Conservation (phyloP, 163 green algal genomes). For the Scenedesmus sp. region DNA sequence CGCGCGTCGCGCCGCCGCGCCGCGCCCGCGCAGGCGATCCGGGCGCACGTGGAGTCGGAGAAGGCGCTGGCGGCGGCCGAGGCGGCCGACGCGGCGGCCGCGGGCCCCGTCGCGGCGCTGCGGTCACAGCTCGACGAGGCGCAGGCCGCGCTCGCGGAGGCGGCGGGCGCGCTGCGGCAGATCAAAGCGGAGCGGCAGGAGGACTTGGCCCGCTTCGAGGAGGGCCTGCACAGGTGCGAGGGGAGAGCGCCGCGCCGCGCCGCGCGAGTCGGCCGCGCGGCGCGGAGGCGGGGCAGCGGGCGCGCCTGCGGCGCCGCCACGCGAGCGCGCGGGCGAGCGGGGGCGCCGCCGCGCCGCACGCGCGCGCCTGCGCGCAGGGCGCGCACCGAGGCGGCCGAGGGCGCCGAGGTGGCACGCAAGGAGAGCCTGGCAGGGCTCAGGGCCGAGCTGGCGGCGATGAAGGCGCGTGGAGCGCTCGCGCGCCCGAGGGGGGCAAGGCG, state of each 20-base stretch:
- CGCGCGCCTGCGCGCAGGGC: slow-evolving; percentile 27
- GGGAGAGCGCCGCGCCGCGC: no score
- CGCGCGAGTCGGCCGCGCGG: no score
- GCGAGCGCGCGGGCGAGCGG: no score
- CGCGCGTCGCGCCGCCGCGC: no score
- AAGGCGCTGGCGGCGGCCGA: neutral
- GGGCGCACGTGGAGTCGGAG: slow-evolving; percentile 12
- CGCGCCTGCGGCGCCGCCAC: no score
- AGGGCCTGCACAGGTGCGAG: slow-evolving; percentile 20
- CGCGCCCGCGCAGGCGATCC: slow-evolving; percentile 42
- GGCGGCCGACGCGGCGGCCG: neutral
- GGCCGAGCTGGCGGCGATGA: slow-evolving; percentile 27
- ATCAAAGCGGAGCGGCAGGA: slow-evolving; percentile 9
- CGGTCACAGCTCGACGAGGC: slow-evolving; percentile 1
- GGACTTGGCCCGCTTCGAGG: slow-evolving; percentile 14
- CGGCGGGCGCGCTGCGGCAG: slow-evolving; percentile 3
- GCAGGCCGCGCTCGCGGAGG: slow-evolving; percentile 1
- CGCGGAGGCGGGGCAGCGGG: no score
- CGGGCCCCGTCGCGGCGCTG: slow-evolving; percentile 22
- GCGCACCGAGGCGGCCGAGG: slow-evolving; percentile 29
- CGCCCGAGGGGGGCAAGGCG: neutral
- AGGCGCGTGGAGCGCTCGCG: no score
- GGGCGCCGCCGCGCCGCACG: no score
- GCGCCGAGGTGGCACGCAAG: slow-evolving; percentile 39
- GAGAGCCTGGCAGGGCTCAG: slow-evolving; percentile 25